Conservation (phyloP, 1,284 basidiomycete species). For the Fomitopsis betulina region DNA sequence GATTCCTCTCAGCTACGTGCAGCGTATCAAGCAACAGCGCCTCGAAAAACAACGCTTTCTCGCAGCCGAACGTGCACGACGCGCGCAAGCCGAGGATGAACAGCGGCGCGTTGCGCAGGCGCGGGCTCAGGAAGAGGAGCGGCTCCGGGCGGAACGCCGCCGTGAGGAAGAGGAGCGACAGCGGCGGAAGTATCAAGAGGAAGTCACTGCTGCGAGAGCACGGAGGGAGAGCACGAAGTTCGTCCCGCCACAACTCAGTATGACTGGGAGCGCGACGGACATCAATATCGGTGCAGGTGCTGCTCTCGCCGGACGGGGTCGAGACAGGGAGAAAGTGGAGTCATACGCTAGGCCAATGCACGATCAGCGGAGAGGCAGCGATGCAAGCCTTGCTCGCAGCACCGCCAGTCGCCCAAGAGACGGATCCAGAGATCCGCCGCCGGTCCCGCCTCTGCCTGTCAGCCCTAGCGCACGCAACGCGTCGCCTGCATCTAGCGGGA, state of each 20-base stretch:
- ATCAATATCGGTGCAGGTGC: conserved; percentile 17
- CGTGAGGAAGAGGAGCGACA: conserved; percentile 53
- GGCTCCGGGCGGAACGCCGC: conserved; percentile 48
- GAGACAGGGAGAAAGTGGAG: conserved; percentile 20
- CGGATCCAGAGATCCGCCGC: conserved; percentile 1
- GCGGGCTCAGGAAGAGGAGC: conserved; percentile 36
- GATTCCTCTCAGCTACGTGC: conserved; percentile 63
- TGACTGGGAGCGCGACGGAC: conserved; percentile 15
- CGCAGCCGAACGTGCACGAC: conserved; percentile 50
- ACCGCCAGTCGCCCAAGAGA: background rate
- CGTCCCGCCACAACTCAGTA: conserved; percentile 14
- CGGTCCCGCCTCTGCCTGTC: background rate
- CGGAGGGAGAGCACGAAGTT: conserved; percentile 52
- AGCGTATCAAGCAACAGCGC: conserved; percentile 63
- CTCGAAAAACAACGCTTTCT: conserved; percentile 70
- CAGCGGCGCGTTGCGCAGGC: conserved; percentile 49
- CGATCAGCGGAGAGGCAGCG: conserved; percentile 12
- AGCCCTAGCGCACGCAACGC: conserved; percentile 2
- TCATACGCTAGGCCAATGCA: conserved; percentile 18
- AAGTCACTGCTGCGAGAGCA: conserved; percentile 54
- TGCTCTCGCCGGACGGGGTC: conserved; percentile 31
- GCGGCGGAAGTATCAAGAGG: conserved; percentile 50
- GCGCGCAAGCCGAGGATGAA: conserved; percentile 49
- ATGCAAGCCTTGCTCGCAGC: conserved; percentile 1
- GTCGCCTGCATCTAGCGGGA: conserved; percentile 7